phyloP scores from a whole-genome alignment of 805 yeast species.

The Kuraishia piskuri region DNA sequence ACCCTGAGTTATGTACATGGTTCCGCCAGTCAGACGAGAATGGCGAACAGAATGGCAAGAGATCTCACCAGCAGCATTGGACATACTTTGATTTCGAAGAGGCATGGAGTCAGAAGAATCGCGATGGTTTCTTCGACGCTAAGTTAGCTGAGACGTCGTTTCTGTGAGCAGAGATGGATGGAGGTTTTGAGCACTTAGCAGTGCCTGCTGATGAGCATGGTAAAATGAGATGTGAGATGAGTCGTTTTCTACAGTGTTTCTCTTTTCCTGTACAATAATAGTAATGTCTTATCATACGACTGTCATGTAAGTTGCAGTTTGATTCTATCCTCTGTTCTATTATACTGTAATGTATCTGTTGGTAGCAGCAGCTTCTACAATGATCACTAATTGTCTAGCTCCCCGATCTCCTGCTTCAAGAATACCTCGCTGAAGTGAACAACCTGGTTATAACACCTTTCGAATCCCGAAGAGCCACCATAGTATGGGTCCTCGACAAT shows the following conservation, averaged over 20 bases:
- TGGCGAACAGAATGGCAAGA: conserved; percentile 10
- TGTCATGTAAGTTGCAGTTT: not conserved
- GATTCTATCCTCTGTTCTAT: not conserved
- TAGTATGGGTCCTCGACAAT: conserved; percentile 90
- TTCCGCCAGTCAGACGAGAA: conserved; percentile 63
- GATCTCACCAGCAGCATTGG: conserved; percentile 28
- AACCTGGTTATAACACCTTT: conserved; percentile 67
- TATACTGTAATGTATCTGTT: too few relatives aligned
- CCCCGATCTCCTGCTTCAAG: conserved; percentile 35
- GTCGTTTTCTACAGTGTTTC: not conserved
- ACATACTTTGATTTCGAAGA: conserved; percentile 26
- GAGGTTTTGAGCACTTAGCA: too few relatives aligned
- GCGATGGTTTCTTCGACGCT: conserved; percentile 27
- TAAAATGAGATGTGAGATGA: not conserved
- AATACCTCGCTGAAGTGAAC: conserved; percentile 69
- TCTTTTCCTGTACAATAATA: not conserved
- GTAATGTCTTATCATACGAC: not conserved
- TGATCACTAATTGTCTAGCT: not conserved
- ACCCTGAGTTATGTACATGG: conserved; percentile 71
- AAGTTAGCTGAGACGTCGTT: conserved; percentile 23
- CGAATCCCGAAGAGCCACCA: conserved; percentile 81
- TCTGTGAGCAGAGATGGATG: not conserved
- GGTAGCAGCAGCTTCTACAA: too few relatives aligned
- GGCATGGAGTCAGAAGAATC: conserved; percentile 40
- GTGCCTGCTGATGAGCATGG: not conserved